Conservation (phyloP, 352 stramenopile species). For the Aphanomyces invadans region DNA sequence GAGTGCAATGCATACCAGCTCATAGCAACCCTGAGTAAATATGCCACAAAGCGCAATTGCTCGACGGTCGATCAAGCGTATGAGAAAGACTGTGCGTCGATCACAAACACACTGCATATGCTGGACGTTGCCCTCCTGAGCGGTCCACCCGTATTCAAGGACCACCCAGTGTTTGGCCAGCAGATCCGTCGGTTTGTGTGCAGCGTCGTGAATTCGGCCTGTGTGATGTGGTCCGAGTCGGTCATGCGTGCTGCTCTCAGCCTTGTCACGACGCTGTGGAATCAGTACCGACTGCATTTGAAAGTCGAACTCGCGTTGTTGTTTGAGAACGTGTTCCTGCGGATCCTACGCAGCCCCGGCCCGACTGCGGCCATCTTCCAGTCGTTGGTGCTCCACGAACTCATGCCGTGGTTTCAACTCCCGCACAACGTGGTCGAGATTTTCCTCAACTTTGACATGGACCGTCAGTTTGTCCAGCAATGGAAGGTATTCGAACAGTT, state of each 20-base stretch:
- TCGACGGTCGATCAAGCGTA: conserved; percentile 15
- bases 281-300: conserved; percentile 71
- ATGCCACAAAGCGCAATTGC: conserved; percentile 26
- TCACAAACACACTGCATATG: conserved; percentile 56
- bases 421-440: conserved; percentile 83
- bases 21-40: conserved; percentile 65
- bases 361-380: conserved; percentile 46
- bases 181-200: conserved; percentile 71
- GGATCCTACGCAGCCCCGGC: conserved; percentile 51
- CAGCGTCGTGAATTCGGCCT: conserved; percentile 54
- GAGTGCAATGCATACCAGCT: conserved; percentile 68
- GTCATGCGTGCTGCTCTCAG: conserved; percentile 56
- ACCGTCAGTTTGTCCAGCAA: conserved; percentile 60
- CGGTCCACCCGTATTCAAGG: conserved; percentile 37
- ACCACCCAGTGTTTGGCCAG: conserved; percentile 62
- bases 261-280: conserved; percentile 73
- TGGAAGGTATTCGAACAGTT: conserved; percentile 87
- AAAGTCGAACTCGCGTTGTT: conserved; percentile 77
- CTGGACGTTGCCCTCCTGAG: conserved; percentile 64
- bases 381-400: conserved; percentile 68
- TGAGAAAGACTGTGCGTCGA: conserved; percentile 40
- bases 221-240: conserved; percentile 45
- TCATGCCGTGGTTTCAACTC: conserved; percentile 70
- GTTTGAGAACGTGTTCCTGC: conserved; percentile 75
- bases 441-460: conserved; percentile 84